Base-by-base conservation (phyloP, 2,329 filamentous ascomycete genomes). In the Colletotrichum theobromicola region DNA sequence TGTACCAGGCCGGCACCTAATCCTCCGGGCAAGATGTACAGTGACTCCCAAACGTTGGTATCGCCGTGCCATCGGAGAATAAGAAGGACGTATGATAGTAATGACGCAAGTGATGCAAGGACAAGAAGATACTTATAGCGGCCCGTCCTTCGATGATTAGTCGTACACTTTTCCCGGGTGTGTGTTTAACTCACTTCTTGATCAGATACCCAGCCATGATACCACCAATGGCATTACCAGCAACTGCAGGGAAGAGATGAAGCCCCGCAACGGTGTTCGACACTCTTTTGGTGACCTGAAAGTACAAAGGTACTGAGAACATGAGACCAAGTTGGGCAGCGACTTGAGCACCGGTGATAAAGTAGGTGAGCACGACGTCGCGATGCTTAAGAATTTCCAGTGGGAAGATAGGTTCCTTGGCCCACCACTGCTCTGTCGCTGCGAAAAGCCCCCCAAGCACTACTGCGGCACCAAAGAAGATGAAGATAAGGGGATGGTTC, bases 281-380 rank as follows among this genome's bases (percentile, higher is more conserved):
- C 4, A 87, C 88, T 1, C 86, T 84, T 7, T 88, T 84, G 0
- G 92, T 92, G 1, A 93, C 88, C 72, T 93, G 91, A 76, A 94
- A 95, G 82, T 94, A 94, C 0, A 94, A 82, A 0, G 93, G 93
- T 0, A 94, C 88, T 0, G 89, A 88, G 68, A 91, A 92, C 89
- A 94, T 92, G 4, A 76, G 75, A 8, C 75, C 75, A 4, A 80
- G 69, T 78, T 94, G 93, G 0, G 91, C 90, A 1, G 87, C 86
- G 1, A 85, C 83, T 75, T 93, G 92, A 0, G 89, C 82, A 3
- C 84, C 83, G 26, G 87, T 85, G 46, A 92, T 88, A 0, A 88
- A 72, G 72, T 90, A 91, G 0, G 88, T 87, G 2, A 88, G 84
- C 5, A 91, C 82, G 0, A 91, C 87, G 65, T 90, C 89, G 58